Conservation (phyloP, 768 basidiomycete species). For the Tylopilus rubrobrunneus region DNA sequence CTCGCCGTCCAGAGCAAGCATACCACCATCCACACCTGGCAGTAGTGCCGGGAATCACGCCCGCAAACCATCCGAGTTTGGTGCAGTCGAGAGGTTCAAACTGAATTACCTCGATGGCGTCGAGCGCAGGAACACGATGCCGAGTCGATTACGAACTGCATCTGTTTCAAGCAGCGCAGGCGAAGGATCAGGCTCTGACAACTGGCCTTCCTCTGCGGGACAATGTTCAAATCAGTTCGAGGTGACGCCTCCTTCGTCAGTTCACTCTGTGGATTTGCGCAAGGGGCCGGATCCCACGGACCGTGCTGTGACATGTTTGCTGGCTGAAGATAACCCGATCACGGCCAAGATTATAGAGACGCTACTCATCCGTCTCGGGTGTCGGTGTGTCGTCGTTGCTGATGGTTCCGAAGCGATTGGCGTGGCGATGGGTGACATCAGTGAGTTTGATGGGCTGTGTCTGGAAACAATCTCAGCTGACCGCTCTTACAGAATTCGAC, state of each 20-base stretch:
- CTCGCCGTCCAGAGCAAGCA: conserved; percentile 74
- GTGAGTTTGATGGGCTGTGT: conserved; percentile 45
- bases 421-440: conserved; percentile 96
- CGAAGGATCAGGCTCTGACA: conserved; percentile 74
- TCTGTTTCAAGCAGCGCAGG: conserved; percentile 82
- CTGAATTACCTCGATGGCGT: conserved; percentile 72
- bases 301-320: conserved; percentile 86
- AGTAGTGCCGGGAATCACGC: conserved; percentile 51
- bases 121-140: conserved; percentile 79
- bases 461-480: conserved; percentile 4
- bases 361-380: conserved; percentile 87
- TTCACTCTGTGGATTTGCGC: conserved; percentile 79
- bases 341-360: conserved; percentile 98
- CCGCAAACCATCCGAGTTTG: conserved; percentile 88
- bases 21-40: conserved; percentile 70
- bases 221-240: conserved; percentile 53
- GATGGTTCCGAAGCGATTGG: conserved; percentile 97
- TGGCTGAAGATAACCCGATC: conserved; percentile 98
- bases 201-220: conserved; percentile 58
- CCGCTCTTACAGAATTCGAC: conserved; percentile 69
- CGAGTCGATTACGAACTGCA: conserved; percentile 81
- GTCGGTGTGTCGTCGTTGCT: conserved; percentile 91
- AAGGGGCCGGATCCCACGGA: conserved; percentile 77
- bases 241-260: conserved; percentile 73
- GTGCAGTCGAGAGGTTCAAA: conserved; percentile 87